Conservation (phyloP, 495 filamentous ascomycete genomes). For the Lasiosphaeria hispida region DNA sequence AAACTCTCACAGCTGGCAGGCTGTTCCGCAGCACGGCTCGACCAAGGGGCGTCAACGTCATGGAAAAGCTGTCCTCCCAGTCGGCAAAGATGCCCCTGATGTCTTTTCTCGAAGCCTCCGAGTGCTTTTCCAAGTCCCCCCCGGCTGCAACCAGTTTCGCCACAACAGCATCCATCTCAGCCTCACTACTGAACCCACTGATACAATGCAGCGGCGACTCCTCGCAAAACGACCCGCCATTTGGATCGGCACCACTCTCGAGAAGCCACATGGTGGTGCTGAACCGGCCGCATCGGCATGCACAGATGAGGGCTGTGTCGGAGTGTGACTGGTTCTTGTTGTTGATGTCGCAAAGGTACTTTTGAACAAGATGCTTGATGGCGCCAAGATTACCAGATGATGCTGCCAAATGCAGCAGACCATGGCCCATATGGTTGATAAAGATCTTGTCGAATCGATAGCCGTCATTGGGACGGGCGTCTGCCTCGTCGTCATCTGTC, state of each 20-base stretch:
- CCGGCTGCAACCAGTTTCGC: slow-evolving; percentile 1
- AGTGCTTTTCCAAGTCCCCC: slow-evolving; percentile 12
- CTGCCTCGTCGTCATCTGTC: not conserved
- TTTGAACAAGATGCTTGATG: slow-evolving; percentile 8
- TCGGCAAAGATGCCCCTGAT: slow-evolving; percentile 10
- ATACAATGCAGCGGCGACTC: slow-evolving; percentile 17
- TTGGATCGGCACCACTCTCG: slow-evolving; percentile 18
- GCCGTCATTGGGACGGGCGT: not conserved
- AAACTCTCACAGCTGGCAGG: slow-evolving; percentile 8
- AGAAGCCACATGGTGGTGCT: slow-evolving; percentile 6
- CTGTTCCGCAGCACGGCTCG: slow-evolving; percentile 14
- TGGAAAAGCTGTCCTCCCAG: slow-evolving; percentile 14
- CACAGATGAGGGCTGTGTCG: slow-evolving; percentile 9
- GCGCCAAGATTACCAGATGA: slow-evolving; percentile 1
- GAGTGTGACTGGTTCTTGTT: slow-evolving; percentile 8
- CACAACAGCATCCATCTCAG: slow-evolving; percentile 13
- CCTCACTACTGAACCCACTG: not conserved
- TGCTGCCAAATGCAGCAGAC: slow-evolving; percentile 16
- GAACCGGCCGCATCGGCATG: slow-evolving; percentile 13
- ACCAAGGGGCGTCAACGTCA: slow-evolving; percentile 12
- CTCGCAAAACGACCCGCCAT: slow-evolving; percentile 1
- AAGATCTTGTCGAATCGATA: slow-evolving; percentile 20
- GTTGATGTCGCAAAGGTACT: slow-evolving; percentile 18
- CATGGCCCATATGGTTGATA: slow-evolving; percentile 18
- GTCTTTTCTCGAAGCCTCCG: slow-evolving; percentile 3